Conservation (phyloP, 768 basidiomycete species). For the Phallus indusiatus region DNA sequence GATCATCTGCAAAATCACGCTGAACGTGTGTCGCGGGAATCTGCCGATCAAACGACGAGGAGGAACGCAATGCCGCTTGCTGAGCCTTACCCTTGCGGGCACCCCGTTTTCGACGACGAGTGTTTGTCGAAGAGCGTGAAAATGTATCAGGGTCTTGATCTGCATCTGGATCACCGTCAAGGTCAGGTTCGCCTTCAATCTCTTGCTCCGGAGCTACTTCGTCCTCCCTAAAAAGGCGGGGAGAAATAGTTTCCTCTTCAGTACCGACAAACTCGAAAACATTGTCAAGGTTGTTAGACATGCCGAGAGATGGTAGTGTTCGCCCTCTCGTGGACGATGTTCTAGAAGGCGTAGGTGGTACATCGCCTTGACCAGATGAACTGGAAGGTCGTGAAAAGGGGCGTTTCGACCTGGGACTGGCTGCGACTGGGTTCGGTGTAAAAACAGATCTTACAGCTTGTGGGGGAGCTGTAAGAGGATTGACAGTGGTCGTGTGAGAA, state of each 20-base stretch:
- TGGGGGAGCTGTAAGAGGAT: neutral
- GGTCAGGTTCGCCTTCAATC: conserved; percentile 12
- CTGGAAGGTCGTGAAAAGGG: conserved; percentile 58
- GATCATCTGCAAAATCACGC: conserved; percentile 54
- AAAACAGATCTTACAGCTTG: neutral
- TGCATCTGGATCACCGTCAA: conserved; percentile 20
- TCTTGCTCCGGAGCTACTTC: conserved; percentile 25
- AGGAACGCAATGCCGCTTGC: conserved; percentile 22
- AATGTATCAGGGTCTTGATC: conserved; percentile 26
- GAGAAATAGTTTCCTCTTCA: neutral
- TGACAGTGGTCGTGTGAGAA: neutral
- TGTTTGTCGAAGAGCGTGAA: conserved; percentile 59
- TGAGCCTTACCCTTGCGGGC: conserved; percentile 71
- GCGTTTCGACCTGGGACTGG: conserved; percentile 57
- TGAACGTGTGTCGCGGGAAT: conserved; percentile 1
- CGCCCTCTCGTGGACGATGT: conserved; percentile 32
- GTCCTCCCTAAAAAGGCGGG: conserved; percentile 27
- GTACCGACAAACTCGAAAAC: conserved; percentile 13
- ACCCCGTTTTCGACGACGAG: conserved; percentile 77
- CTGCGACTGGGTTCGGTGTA: conserved; percentile 51
- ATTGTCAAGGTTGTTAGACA: conserved; percentile 32
- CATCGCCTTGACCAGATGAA: conserved; percentile 11
- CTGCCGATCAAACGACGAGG: conserved; percentile 16
- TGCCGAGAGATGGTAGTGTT: conserved; percentile 41
- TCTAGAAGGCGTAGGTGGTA: conserved; percentile 17